Conservation (phyloP, 2,329 filamentous ascomycete genomes). For the Rhynchosporium secalis region DNA sequence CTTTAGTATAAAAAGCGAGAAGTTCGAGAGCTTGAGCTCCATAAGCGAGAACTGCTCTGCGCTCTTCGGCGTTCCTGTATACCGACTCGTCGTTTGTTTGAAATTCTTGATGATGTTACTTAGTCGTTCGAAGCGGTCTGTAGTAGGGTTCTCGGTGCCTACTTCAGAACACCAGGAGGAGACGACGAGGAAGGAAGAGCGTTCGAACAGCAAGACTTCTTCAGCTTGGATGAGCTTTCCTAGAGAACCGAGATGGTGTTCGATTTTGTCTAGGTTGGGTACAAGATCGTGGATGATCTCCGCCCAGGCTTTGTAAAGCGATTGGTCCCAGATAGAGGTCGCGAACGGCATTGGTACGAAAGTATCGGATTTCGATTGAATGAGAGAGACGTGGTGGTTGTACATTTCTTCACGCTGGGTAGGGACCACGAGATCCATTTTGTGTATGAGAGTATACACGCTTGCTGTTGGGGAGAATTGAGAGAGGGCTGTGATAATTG, state of each 20-base stretch:
- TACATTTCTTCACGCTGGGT: conserved; percentile 79
- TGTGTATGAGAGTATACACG: conserved; percentile 95
- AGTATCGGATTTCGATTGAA: conserved; percentile 71
- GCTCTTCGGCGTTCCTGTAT: conserved; percentile 77
- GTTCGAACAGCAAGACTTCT: conserved; percentile 91
- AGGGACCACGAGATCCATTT: conserved; percentile 92
- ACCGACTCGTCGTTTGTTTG: conserved; percentile 79
- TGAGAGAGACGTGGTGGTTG: conserved; percentile 75
- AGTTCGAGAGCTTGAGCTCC: conserved; percentile 76
- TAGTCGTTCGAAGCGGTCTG: conserved; percentile 90
- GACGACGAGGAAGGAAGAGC: conserved; percentile 95
- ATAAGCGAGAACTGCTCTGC: conserved; percentile 79
- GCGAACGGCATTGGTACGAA: conserved; percentile 86
- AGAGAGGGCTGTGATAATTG: conserved; percentile 82
- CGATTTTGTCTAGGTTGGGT: conserved; percentile 87
- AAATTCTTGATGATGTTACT: conserved; percentile 98
- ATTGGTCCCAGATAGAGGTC: conserved; percentile 98
- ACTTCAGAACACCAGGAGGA: conserved; percentile 80
- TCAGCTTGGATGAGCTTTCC: conserved; percentile 87
- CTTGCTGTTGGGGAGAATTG: conserved; percentile 81
- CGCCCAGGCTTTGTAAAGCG: conserved; percentile 96
- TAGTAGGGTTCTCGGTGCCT: conserved; percentile 79
- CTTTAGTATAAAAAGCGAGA: conserved; percentile 92
- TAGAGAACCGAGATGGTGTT: conserved; percentile 78
- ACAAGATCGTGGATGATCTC: conserved; percentile 97